Percentiles rank a stretch among this genome's conserved stretches.
These are phyloP conservation scores for Xanthoceras sorbifolium DNA, from an alignment of 345 rosid genomes.

Conservation along the genomic window DNA sequence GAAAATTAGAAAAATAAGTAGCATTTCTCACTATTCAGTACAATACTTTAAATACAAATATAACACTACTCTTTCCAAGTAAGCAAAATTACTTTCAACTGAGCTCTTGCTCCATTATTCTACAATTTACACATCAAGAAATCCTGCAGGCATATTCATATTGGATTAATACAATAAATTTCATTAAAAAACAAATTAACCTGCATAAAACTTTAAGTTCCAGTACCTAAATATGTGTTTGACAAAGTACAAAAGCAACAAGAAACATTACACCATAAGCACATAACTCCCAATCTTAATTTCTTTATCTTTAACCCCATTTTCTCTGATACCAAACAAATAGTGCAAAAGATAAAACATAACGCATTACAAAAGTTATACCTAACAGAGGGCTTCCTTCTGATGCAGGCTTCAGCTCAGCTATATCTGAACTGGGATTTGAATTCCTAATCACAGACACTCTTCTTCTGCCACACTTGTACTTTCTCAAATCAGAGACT, in stretches of 20 bases:
- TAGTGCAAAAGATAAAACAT: not conserved
- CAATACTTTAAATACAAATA: not conserved
- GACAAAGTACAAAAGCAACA: not conserved
- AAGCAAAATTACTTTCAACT: not conserved
- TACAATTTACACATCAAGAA: not conserved
- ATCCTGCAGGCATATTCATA: not conserved
- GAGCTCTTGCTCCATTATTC: not conserved
- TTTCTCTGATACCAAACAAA: not conserved
- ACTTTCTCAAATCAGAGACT: constrained; percentile 57
- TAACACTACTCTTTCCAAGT: not conserved
- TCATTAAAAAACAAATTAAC: not conserved
- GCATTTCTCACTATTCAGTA: not conserved
- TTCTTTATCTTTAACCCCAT: not conserved
- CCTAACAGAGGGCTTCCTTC: constrained; percentile 90
- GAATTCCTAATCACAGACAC: constrained; percentile 62
- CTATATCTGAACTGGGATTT: constrained; percentile 58
- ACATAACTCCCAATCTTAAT: not conserved
- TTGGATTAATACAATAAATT: not conserved
- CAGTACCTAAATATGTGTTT: not conserved
- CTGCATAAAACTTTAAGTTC: not conserved
- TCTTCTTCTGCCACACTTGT: constrained; percentile 48
- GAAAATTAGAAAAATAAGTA: not conserved
- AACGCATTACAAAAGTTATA: constrained; percentile 22
- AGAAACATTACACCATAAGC: not conserved
- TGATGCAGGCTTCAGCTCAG: constrained; percentile 81